Evolutionary conservation across 805 yeast genomes (phyloP).

Genomic region (Danielia oregonensis): DNA sequence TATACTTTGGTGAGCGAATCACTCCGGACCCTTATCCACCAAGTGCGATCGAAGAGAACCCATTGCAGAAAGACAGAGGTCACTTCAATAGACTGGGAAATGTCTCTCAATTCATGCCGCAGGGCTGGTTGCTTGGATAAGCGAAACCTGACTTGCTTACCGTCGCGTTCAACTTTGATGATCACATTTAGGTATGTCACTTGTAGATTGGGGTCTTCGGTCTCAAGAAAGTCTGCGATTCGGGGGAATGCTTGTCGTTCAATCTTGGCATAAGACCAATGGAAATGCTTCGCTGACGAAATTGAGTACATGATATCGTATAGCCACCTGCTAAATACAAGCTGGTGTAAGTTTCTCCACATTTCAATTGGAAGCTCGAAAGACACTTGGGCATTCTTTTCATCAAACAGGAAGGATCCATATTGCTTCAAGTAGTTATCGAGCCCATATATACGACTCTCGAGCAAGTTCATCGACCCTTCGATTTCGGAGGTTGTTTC

Average conservation of each 20-base stretch:
- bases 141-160: constrained; percentile 1
- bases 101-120: background rate
- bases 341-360: constrained; percentile 8
- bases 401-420: constrained; percentile 2
- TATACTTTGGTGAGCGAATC: background rate
- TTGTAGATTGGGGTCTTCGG: background rate
- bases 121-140: constrained; percentile 7
- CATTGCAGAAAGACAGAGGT: constrained; percentile 3
- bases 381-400: constrained; percentile 7
- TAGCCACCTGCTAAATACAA: constrained; percentile 28
- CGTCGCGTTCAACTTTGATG: constrained; percentile 1
- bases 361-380: constrained; percentile 9
- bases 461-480: constrained; percentile 3
- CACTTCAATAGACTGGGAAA: background rate
- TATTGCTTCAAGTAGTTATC: background rate
- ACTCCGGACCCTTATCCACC: constrained; percentile 12
- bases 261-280: constrained; percentile 39
- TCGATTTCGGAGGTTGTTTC: constrained; percentile 8
- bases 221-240: constrained; percentile 10
- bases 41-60: constrained; percentile 10
- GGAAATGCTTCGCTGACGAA: constrained; percentile 32
- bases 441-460: constrained; percentile 1
- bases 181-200: constrained; percentile 12
- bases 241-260: constrained; percentile 30
- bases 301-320: constrained; percentile 23